phyloP scores from a whole-genome alignment of 352 stramenopile genomes.

The Pythium brachiatum region DNA sequence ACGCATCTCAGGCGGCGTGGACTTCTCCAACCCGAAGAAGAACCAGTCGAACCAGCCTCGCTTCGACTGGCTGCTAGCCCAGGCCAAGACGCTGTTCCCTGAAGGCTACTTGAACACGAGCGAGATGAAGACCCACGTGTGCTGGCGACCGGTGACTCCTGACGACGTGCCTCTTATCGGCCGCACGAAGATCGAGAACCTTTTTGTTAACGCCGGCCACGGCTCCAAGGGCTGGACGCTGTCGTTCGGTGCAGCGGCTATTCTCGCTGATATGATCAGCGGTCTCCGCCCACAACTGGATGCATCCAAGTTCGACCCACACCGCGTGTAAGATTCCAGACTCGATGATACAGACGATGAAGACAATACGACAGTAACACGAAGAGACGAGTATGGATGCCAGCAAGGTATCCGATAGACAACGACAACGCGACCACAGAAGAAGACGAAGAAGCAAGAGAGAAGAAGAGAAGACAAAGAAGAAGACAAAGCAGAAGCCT shows the following conservation, averaged over 20 bases:
- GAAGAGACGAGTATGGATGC: conserved; percentile 16
- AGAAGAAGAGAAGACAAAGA: conserved; percentile 7
- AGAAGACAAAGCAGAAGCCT: conserved; percentile 1
- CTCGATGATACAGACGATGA: conserved; percentile 17
- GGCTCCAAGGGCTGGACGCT: conserved; percentile 86
- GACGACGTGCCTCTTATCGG: conserved; percentile 83
- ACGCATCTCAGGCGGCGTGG: conserved; percentile 76
- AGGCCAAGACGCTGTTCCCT: conserved; percentile 78
- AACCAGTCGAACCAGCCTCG: conserved; percentile 52
- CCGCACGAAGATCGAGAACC: conserved; percentile 73
- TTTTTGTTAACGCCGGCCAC: conserved; percentile 85
- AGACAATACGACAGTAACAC: neutral
- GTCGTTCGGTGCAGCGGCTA: conserved; percentile 70
- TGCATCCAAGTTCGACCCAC: conserved; percentile 78
- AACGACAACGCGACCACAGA: conserved; percentile 3
- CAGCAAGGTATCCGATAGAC: conserved; percentile 21
- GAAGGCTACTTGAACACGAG: conserved; percentile 76
- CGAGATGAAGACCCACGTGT: conserved; percentile 80
- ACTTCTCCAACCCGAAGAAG: conserved; percentile 77
- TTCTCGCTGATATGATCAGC: conserved; percentile 82
- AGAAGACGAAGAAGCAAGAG: neutral
- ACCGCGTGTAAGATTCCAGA: conserved; percentile 41
- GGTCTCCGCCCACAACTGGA: conserved; percentile 74
- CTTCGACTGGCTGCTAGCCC: conserved; percentile 74
- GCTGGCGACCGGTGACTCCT: conserved; percentile 77